Evolutionary conservation across 164 flowering plant genomes (phyloP).

Genomic region (Magnolia officinalis): DNA sequence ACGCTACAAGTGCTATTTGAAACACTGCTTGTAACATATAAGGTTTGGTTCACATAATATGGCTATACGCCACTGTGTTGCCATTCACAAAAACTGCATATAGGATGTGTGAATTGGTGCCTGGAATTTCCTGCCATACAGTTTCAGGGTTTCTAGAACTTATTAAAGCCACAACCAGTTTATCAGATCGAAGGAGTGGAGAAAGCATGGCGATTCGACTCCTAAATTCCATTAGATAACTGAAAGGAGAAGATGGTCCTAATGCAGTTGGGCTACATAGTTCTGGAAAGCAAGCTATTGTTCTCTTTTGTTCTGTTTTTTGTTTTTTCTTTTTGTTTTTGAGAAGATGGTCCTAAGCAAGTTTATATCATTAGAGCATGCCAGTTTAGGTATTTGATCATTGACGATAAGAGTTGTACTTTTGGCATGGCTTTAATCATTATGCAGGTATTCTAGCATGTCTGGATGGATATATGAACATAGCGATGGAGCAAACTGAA

Average conservation of each 20-base stretch:
- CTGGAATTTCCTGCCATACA: neutral
- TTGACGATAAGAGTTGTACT: neutral
- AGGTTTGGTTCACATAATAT: too few species aligned
- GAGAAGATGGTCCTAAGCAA: neutral
- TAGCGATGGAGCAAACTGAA: constrained; percentile 99
- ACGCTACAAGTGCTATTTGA: too few species aligned
- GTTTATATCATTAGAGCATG: neutral
- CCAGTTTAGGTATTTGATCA: neutral
- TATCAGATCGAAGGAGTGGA: neutral
- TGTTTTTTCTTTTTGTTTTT: too few species aligned
- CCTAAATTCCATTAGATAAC: too few species aligned
- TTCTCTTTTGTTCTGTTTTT: too few species aligned
- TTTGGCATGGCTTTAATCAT: neutral
- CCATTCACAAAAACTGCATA: too few species aligned
- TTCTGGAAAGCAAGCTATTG: too few species aligned
- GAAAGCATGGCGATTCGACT: too few species aligned
- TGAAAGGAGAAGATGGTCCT: too few species aligned
- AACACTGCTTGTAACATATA: too few species aligned
- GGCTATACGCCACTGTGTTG: too few species aligned
- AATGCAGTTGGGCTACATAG: too few species aligned
- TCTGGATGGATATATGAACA: constrained; percentile 97
- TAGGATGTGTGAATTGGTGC: neutral
- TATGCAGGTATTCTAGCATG: constrained; percentile 89
- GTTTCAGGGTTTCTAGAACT: neutral
- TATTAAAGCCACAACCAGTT: neutral